Conservation (phyloP, 225 moss, liverwort and hornwort species). For the Anthoceros angustus region DNA sequence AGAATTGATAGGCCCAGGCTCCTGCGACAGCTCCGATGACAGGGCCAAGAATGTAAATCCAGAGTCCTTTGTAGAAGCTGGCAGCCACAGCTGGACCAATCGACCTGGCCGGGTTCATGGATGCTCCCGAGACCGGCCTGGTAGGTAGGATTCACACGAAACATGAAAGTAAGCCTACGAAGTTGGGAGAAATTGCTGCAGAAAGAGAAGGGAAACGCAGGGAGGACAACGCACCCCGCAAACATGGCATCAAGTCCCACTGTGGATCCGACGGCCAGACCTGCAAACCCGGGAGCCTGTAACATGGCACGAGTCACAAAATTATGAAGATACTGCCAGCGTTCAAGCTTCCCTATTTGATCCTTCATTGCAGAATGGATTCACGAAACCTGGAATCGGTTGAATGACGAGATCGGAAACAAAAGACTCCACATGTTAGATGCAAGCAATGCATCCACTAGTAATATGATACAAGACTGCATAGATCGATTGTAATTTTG, state of each 20-base stretch:
- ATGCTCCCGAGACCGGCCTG: background rate
- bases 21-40: background rate
- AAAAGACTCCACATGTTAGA: no score
- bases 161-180: background rate
- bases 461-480: no score
- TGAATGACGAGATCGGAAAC: no score
- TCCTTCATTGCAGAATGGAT: no score
- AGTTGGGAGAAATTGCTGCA: background rate
- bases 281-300: background rate
- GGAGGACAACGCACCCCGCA: background rate
- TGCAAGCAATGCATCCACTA: no score
- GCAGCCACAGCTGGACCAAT: background rate
- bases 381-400: no score
- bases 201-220: background rate
- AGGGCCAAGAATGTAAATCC: background rate
- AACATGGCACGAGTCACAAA: background rate
- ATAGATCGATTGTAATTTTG: no score
- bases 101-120: background rate
- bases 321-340: background rate
- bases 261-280: background rate
- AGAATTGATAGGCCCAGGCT: background rate
- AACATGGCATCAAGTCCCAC: background rate
- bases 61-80: background rate
- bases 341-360: no score
- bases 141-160: background rate